A percentile compares a stretch with the other conserved stretches of the same genome.
phyloP scores from a whole-genome alignment of 73 alveolate genomes.

The Paramecium sexaurelia region DNA sequence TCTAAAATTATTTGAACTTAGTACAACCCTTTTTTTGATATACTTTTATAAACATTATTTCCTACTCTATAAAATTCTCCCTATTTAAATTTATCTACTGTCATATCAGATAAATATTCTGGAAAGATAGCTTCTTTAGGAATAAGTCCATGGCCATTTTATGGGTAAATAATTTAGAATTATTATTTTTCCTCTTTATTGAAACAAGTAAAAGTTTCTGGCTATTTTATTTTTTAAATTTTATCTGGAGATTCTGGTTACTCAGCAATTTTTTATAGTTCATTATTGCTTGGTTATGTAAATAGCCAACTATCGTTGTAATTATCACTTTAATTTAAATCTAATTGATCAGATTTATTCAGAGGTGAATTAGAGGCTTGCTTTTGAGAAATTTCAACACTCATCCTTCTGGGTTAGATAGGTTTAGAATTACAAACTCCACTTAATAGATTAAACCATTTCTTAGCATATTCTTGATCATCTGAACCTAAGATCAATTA shows the following conservation, averaged over 20 bases:
- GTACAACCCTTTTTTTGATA: background rate
- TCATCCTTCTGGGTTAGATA: background rate
- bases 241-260: background rate
- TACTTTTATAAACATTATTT: background rate
- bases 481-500: constrained; percentile 29
- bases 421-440: background rate
- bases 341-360: background rate
- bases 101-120: background rate
- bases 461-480: constrained; percentile 30
- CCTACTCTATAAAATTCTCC: constrained; percentile 38
- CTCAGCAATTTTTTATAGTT: background rate
- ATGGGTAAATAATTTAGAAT: background rate
- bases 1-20: background rate
- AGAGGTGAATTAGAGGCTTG: background rate
- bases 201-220: background rate
- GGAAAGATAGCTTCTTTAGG: background rate
- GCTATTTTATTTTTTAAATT: background rate
- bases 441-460: background rate
- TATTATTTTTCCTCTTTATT: background rate
- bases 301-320: background rate
- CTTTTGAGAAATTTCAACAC: background rate
- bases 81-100: background rate
- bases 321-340: background rate
- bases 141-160: too few relatives aligned
- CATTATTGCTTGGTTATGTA: background rate